Evolutionary conservation across 345 rosid genomes (phyloP), one percentile per base, ranked within the genome.

Genomic region (Populus nigra): DNA sequence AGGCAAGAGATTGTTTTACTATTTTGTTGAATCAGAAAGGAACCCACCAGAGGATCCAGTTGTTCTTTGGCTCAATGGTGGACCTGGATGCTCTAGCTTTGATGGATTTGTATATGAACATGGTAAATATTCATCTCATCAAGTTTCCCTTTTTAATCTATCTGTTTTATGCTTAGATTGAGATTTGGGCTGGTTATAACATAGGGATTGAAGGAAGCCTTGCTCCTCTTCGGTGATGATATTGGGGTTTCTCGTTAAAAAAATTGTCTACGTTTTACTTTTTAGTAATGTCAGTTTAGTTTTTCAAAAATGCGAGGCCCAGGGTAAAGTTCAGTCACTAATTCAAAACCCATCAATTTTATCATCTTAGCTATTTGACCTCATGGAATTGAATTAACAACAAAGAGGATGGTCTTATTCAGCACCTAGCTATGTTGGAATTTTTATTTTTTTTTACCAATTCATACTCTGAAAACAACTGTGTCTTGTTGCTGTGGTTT

Each of bases 81-180:
- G 98, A 75, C 98, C 98, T 8, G 98, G 95, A 53, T 94, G 98
- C 86, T 94, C 98, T 47, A 94, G 98, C 91, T 90, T 91, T 77
- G 98, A 94, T 76, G 98, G 92, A 11, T 93, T 94, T 77, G 83
- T 94, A 11, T 94, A 91, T 33, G 97, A 94, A 78, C 95, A 91
- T 11, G 98, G 98, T 91, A 88, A 10, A 41, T 41, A 41, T 43
- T 8, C 5, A 55, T 76, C 62, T 45, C 11, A 23, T 65, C 18
- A 13, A 67, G 2, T 23, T 70, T 75, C 68, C 20, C 11, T 23
- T 61, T 68, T 62, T 25, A 25, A 29, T 29, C 12, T 23, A 63
- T 13, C 35, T 66, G 17, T 66, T 3, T 11, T 5, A 12, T 33
- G 31, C 69, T 11, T 31, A 13, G 35, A 31, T 11, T 5, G 43